Conservation (phyloP, 257 asterid genomes). For the Solanum clarkiae region DNA sequence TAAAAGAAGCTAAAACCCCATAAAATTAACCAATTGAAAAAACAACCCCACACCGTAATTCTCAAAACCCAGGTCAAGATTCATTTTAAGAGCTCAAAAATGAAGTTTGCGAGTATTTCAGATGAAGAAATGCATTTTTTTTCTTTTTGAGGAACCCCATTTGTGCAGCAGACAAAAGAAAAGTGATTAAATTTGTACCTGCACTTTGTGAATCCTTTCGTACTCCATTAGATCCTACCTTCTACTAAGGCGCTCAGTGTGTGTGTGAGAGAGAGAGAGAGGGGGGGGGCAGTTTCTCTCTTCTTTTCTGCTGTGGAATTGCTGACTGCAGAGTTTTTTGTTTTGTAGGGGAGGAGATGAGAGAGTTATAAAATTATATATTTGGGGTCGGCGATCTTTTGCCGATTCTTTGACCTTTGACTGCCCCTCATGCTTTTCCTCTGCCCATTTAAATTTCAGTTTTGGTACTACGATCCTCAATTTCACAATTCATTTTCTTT, state of each 20-base stretch:
- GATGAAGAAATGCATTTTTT: neutral
- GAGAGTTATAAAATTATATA: neutral
- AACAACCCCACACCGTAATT: neutral
- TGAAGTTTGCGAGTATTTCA: neutral
- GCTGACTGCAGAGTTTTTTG: neutral
- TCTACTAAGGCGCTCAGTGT: slow-evolving; percentile 2
- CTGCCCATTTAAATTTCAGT: neutral
- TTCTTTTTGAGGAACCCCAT: neutral
- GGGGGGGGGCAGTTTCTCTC: neutral
- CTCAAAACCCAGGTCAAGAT: neutral
- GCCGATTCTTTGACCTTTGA: slow-evolving; percentile 38
- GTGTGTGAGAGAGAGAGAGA: slow-evolving; percentile 10
- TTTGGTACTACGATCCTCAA: neutral
- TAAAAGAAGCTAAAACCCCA: neutral
- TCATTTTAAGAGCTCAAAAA: neutral
- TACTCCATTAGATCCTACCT: slow-evolving; percentile 65
- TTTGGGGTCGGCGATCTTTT: slow-evolving; percentile 25
- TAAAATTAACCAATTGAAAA: neutral
- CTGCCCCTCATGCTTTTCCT: neutral
- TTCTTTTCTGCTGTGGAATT: neutral
- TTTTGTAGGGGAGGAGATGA: neutral
- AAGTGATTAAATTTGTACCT: slow-evolving; percentile 27
- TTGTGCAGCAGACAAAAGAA: neutral
- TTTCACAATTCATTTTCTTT: too few relatives aligned
- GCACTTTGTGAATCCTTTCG: slow-evolving; percentile 91